Conservation (phyloP, 768 basidiomycete genomes). For the Mrakia hoshinonis region DNA sequence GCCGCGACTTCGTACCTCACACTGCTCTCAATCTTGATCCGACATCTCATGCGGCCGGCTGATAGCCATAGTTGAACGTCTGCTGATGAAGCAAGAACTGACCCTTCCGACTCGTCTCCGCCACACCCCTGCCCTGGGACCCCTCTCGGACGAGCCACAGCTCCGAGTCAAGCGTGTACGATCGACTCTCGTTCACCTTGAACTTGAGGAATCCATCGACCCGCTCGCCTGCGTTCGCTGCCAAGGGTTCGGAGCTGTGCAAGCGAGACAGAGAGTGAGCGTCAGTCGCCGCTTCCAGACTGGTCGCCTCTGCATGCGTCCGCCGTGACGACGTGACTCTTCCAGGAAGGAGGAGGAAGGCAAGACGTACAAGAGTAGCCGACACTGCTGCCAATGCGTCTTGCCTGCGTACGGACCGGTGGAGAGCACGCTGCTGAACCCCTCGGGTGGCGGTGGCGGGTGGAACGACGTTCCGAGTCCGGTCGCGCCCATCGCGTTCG, state of each 20-base stretch:
- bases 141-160: constrained; percentile 14
- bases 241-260: constrained; percentile 22
- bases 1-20: too few species aligned
- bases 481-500: not conserved
- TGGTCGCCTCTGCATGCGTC: too few species aligned
- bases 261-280: not conserved
- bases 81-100: constrained; percentile 18
- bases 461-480: not conserved
- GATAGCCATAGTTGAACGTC: constrained; percentile 28
- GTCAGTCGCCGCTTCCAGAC: too few species aligned
- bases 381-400: constrained; percentile 29
- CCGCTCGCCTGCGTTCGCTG: constrained; percentile 21
- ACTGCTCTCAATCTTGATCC: too few species aligned
- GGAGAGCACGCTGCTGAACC: constrained; percentile 13
- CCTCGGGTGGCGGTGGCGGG: constrained; percentile 17
- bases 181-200: constrained; percentile 28
- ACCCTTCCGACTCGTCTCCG: constrained; percentile 6
- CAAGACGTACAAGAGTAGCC: constrained; percentile 17
- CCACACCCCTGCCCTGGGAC: not conserved
- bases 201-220: constrained; percentile 18
- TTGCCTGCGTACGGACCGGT: constrained; percentile 21
- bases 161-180: constrained; percentile 27
- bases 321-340: not conserved
- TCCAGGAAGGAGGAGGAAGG: not conserved
- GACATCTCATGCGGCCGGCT: constrained; percentile 3